Base-by-base conservation (phyloP, 192 early-diverging fungal genomes). In the Linnemannia elongata region DNA sequence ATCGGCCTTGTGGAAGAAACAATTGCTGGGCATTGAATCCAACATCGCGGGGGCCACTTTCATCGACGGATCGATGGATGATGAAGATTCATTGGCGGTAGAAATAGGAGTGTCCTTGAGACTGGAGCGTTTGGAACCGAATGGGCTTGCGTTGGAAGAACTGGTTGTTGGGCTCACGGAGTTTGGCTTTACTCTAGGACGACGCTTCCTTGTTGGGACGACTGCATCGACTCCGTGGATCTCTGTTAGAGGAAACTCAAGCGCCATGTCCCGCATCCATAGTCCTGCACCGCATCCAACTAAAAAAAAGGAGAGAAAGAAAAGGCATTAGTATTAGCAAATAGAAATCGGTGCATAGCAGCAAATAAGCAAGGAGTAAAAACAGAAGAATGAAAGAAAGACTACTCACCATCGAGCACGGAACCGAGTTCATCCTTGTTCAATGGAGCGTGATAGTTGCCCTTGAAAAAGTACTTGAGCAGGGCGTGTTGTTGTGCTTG, bases 1-100 rank as follows among this genome's bases (percentile, higher is more conserved):
- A 79, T 92, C 89, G 17, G 71, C 69, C 57, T 84, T 77, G 24
- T 87, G 82, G 72, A 89, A 89, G 81, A 88, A 89, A 71, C 85
- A 90, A 47, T 91, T 91, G 75, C 68, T 87, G 2, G 89, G 91
- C 72, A 87, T 80, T 12, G 84, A 73, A 12, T 85, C 78, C 69
- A 73, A 35, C 42, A 81, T 78, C 6, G 33, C 54, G 4, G 35
- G 35, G 13, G 10, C 39, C 22, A 39, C 38, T 5, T n/a, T 30
- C 30, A 22, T 52, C 5, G 18, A 30, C 27, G 52, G 44, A n/a
- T 9, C 41, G 4, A 8, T 30, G 41, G 36, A 77, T 12, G 57
- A 36, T 27, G 24, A 47, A 33, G 2, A 47, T 54, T 35, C 18
- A 6, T 57, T 66, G 60, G 8, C 12, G 60, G 7, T 10, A 12